Conservation (phyloP, 345 rosid genomes). For the Eucalyptus cladocalyx region DNA sequence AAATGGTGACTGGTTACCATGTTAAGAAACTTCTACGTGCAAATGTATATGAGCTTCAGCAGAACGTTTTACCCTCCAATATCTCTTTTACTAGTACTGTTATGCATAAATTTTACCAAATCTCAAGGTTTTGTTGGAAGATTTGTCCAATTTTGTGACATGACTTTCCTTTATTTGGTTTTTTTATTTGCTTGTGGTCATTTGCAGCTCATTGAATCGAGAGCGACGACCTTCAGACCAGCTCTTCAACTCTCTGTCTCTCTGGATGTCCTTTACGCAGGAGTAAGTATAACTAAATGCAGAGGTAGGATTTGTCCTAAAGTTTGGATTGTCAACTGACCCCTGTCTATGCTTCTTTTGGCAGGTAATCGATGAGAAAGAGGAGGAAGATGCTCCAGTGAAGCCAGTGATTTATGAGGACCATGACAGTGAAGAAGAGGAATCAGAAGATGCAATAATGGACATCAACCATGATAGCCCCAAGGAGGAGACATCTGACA, state of each 20-base stretch:
- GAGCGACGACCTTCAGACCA: conserved; percentile 53
- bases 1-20: not conserved
- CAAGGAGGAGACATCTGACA: conserved; percentile 21
- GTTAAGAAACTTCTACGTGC: not conserved
- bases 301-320: not conserved
- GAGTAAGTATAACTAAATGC: conserved; percentile 11
- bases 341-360: not conserved
- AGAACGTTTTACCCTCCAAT: not conserved
- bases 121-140: not conserved
- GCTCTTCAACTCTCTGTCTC: conserved; percentile 63
- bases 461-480: conserved; percentile 22
- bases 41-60: not conserved
- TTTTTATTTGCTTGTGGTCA: not conserved
- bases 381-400: conserved; percentile 22
- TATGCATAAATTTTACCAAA: not conserved
- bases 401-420: conserved; percentile 57
- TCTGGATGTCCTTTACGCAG: conserved; percentile 43
- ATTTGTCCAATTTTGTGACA: not conserved
- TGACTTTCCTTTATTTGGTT: not conserved
- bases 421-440: conserved; percentile 57
- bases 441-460: conserved; percentile 48
- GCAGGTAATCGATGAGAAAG: conserved; percentile 44
- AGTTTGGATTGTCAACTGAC: not conserved
- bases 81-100: not conserved
- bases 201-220: conserved; percentile 76